phyloP scores from a whole-genome alignment of 768 basidiomycete genomes.

The Tremella fuciformis region DNA sequence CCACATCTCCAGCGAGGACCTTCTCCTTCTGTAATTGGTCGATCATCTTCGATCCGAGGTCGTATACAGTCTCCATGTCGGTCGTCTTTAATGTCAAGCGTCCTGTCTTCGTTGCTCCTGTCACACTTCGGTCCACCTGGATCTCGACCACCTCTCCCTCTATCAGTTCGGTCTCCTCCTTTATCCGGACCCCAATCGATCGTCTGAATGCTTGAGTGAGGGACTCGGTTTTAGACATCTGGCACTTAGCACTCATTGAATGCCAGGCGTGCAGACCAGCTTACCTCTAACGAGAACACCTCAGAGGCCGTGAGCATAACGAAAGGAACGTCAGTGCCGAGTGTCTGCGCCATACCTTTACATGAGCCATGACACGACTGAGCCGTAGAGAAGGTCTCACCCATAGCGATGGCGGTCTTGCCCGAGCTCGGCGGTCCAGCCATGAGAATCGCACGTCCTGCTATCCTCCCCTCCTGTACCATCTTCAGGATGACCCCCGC shows the following conservation, averaged over 20 bases:
- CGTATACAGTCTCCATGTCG: slow-evolving; percentile 99
- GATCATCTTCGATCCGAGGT: slow-evolving; percentile 98
- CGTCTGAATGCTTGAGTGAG: slow-evolving; percentile 93
- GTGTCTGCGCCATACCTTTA: slow-evolving; percentile 89
- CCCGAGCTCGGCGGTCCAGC: slow-evolving; percentile 96
- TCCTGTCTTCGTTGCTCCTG: slow-evolving; percentile 95
- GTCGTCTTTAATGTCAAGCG: slow-evolving; percentile 96
- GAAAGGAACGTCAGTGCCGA: slow-evolving; percentile 93
- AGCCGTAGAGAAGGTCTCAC: slow-evolving; percentile 55
- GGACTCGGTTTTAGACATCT: slow-evolving; percentile 98
- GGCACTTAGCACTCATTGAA: background rate
- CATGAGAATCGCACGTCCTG: slow-evolving; percentile 92
- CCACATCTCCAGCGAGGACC: slow-evolving; percentile 84
- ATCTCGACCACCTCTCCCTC: slow-evolving; percentile 99
- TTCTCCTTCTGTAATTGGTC: slow-evolving; percentile 96
- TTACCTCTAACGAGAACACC: slow-evolving; percentile 79
- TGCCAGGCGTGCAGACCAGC: slow-evolving; percentile 10
- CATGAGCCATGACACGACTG: background rate
- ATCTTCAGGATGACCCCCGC: slow-evolving; percentile 97
- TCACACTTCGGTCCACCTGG: slow-evolving; percentile 93
- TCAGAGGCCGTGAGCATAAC: slow-evolving; percentile 97
- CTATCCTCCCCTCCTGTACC: slow-evolving; percentile 94
- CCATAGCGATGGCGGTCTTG: slow-evolving; percentile 96
- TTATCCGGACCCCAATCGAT: slow-evolving; percentile 95
- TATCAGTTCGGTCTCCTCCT: slow-evolving; percentile 94